Evolutionary conservation across 1,284 basidiomycete genomes (phyloP).

Genomic region (Melampsora abietis-canadensis): DNA sequence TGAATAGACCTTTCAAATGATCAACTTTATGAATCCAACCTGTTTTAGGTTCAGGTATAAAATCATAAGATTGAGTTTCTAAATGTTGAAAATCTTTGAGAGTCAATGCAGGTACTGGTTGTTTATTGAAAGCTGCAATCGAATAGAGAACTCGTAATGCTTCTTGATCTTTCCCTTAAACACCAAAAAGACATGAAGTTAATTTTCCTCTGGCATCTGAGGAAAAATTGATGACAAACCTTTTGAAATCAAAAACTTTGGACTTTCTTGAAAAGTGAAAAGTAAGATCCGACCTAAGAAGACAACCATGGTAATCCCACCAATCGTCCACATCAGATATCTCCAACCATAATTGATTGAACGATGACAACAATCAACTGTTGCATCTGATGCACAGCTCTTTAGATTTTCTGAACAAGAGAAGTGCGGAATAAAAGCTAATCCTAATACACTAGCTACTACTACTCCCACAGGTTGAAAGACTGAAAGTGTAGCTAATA

Average conservation of each 20-base stretch:
- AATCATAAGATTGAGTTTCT: not conserved
- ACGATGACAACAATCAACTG: not conserved
- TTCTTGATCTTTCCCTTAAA: slow-evolving; percentile 6
- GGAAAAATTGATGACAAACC: not conserved
- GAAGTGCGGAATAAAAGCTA: not conserved
- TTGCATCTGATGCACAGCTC: not conserved
- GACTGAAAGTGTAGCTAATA: slow-evolving; percentile 5
- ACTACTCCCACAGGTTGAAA: slow-evolving; percentile 10
- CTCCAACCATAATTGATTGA: not conserved
- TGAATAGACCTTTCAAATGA: not conserved
- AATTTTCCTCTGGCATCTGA: not conserved
- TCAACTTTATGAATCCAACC: not conserved
- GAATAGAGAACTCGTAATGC: not conserved
- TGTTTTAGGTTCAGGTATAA: not conserved
- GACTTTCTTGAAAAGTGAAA: slow-evolving; percentile 10
- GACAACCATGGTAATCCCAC: not conserved
- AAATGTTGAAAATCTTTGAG: not conserved
- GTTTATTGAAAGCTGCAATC: slow-evolving; percentile 3
- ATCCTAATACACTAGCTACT: not conserved
- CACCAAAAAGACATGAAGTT: not conserved
- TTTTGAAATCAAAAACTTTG: slow-evolving; percentile 6
- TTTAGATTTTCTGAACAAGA: not conserved
- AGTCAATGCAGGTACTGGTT: not conserved
- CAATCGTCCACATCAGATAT: slow-evolving; percentile 1
- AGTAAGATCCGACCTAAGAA: not conserved